These are phyloP conservation scores for Thalassiosira hispida DNA, from an alignment of 352 stramenopile species.

Conservation along the genomic window DNA sequence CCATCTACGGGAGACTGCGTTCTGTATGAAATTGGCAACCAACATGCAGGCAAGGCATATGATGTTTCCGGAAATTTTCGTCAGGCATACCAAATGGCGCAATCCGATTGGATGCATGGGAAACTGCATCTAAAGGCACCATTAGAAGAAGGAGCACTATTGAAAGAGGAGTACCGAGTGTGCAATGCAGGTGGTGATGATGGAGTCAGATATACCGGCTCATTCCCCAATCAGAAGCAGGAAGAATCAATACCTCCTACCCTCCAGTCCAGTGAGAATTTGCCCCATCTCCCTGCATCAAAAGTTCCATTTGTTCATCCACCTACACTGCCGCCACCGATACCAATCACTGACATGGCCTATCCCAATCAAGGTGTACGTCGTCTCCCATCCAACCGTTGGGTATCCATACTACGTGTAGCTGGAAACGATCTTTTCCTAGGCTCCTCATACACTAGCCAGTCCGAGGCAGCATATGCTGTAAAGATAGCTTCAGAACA, in stretches of 20 bases:
- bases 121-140: background rate
- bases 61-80: constrained; percentile 36
- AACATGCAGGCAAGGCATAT: too few species aligned
- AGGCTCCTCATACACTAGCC: constrained; percentile 23
- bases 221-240: too few species aligned
- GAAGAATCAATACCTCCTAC: too few species aligned
- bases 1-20: constrained; percentile 1
- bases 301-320: background rate
- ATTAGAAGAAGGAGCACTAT: constrained; percentile 19
- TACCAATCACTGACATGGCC: constrained; percentile 20
- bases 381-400: constrained; percentile 29
- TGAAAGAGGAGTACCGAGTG: constrained; percentile 33
- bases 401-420: constrained; percentile 26
- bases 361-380: constrained; percentile 21
- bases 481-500: constrained; percentile 27
- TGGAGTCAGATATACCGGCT: constrained; percentile 29
- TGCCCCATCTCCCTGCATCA: background rate
- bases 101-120: constrained; percentile 39
- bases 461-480: constrained; percentile 30
- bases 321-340: constrained; percentile 20
- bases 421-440: constrained; percentile 45
- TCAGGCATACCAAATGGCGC: constrained; percentile 33
- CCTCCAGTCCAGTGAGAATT: background rate
- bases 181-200: constrained; percentile 37
- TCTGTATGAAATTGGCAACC: constrained; percentile 17